Evolutionary conservation across 805 yeast genomes (phyloP).

Genomic region (Barnettozyma californica): DNA sequence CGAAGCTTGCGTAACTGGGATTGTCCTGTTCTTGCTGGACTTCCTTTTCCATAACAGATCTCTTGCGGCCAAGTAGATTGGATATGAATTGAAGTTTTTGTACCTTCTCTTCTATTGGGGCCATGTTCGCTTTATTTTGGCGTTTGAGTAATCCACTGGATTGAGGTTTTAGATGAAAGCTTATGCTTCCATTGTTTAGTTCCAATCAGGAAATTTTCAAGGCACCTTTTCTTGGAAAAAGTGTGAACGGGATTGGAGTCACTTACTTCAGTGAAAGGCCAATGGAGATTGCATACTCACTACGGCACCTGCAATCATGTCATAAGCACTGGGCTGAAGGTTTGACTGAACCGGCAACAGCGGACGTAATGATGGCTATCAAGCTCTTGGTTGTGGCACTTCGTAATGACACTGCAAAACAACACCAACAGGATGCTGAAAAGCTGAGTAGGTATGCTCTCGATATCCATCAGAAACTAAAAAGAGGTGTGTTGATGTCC

Average conservation of each 20-base stretch:
- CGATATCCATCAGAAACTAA: constrained; percentile 4
- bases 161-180: neutral
- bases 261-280: neutral
- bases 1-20: neutral
- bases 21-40: neutral
- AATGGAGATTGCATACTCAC: neutral
- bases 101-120: neutral
- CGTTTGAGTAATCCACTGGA: neutral
- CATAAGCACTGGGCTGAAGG: neutral
- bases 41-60: constrained; percentile 3
- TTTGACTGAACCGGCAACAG: neutral
- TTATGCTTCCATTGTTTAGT: constrained; percentile 2
- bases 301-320: neutral
- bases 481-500: neutral
- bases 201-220: constrained; percentile 2
- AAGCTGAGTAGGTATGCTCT: constrained; percentile 7
- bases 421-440: neutral
- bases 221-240: neutral
- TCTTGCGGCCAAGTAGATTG: constrained; percentile 12
- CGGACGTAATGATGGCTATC: neutral
- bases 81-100: constrained; percentile 2
- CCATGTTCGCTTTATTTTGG: neutral
- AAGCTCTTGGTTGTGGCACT: neutral
- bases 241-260: too few relatives aligned
- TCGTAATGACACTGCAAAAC: neutral